Base-by-base conservation (phyloP, 331 rosid species). In the Cydonia oblonga region DNA sequence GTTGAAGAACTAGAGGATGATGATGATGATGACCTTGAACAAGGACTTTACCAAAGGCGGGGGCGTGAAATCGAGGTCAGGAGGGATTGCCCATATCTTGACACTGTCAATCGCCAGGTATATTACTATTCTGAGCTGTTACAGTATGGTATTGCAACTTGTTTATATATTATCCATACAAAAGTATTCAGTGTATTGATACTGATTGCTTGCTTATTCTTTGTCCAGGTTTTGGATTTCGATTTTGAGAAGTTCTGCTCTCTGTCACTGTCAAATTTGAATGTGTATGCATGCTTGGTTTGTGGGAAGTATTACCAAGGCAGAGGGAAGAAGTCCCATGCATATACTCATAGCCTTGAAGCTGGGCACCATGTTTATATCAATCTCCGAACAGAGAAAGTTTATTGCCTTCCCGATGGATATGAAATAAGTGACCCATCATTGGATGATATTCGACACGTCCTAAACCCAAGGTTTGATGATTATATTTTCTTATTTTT, bases 221-320 rank as follows among this genome's bases (percentile, higher is more conserved):
- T 54, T 61, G 24, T 72, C 69, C 87, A 93, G 96, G 98, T 93
- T 83, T 88, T 95, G 89, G 98, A 95, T 87, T 95, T 95, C 58
- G 97, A 95, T 85, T 95, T 95, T 60, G 98, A 95, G 83, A 95
- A 74, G 88, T 95, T 95, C 73, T 95, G 98, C 77, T 91, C 96
- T 7, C 96, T 95, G 59, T 95, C 97, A 46, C 69, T 95, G 44
- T 91, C 97, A 2, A 91, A 91, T 82, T 85, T 95, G 80, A 95
- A 95, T 66, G 98, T 95, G 58, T 95, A 91, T 82, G 97, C 97
- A 1, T 95, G 98, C 68, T 77, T 95, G 83, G 98, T 95, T 40
- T 95, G 98, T 59, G 98, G 98, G 32, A 95, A 95, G 77, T 95
- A 91, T 76, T 91, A 83, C 78, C 97, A 95, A 88, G 98, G 98